Percentiles rank a stretch among this genome's conserved stretches.
Evolutionary conservation across 805 yeast genomes (phyloP).

Genomic region (Ogataea degrootiae): DNA sequence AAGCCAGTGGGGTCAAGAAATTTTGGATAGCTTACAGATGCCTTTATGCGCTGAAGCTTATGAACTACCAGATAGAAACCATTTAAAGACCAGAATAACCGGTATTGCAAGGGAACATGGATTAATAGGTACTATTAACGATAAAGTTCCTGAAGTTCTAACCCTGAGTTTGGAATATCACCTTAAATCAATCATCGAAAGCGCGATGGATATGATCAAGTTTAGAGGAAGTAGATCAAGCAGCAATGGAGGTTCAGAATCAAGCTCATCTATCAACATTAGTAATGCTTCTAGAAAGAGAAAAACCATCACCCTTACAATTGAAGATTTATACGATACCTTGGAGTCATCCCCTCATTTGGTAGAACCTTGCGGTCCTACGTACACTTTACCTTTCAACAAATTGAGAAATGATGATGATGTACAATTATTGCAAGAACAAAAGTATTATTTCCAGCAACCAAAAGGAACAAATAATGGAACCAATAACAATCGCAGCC

Average conservation of each 20-base stretch:
- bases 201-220: constrained; percentile 66
- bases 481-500: constrained; percentile 4
- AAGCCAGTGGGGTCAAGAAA: constrained; percentile 88
- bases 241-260: constrained; percentile 9
- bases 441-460: constrained; percentile 4
- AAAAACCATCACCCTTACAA: constrained; percentile 41
- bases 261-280: constrained; percentile 1
- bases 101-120: constrained; percentile 91
- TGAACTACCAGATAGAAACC: constrained; percentile 78
- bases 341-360: constrained; percentile 61
- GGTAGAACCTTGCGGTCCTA: constrained; percentile 64
- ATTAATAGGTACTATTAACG: constrained; percentile 70
- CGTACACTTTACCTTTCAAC: constrained; percentile 42
- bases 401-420: constrained; percentile 57
- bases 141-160: constrained; percentile 73
- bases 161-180: constrained; percentile 80
- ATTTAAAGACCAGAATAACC: constrained; percentile 60
- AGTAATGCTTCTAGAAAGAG: constrained; percentile 7
- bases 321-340: constrained; percentile 65
- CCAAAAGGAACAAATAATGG: neutral
- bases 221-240: constrained; percentile 48
- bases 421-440: constrained; percentile 18
- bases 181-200: constrained; percentile 67
- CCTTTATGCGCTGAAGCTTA: constrained; percentile 73
- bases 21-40: constrained; percentile 76